Base-by-base conservation (phyloP, 805 yeast genomes). In the Pichia kluyveri region DNA sequence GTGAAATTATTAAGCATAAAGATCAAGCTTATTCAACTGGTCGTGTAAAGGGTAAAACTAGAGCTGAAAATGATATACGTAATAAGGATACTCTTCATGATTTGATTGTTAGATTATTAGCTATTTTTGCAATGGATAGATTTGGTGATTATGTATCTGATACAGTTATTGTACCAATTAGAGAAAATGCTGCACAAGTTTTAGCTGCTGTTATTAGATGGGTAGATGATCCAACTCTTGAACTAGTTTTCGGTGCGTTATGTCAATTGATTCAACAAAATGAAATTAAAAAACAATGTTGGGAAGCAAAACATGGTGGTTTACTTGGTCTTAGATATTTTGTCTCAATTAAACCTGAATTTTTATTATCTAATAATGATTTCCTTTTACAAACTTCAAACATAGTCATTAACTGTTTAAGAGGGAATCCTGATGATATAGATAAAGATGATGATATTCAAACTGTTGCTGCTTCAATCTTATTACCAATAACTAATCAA, bases 271-370 rank as follows among this genome's bases (percentile, higher is more conserved):
- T 90, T 1, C 65, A 83, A 43, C 97, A 91, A 62, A 71, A 74
- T 40, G 58, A 69, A 5, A 45, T 47, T 11, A 34, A 28, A 41
- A 60, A 68, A 17, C 79, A 83, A 4, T 76, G 89, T 47, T 93
- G 99, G 99, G 97, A 95, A 62, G 98, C 96, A 3, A 86, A 93
- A 50, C 99, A 93, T 70, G 99, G 98, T 56, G 99, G 98, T 43
- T 81, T 93, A 82, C 75, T 93, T 12, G 99, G 98, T 0, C 70
- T 93, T 45, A 73, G 96, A 45, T 93, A 93, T 65, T 82, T 93
- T 56, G 99, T 91, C 11, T 83, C 96, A 51, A 88, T 91, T 4
- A 75, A 96, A 56, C 80, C 88, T 0, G 93, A 86, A 53, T 74
- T 89, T n/a, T 69, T 91, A 23, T 70, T 83, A 32, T 64, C 72